A percentile compares a stretch with the other conserved stretches of the same genome.
Conservation (phyloP, 2,329 filamentous ascomycete genomes). For the Epichloe baconii region DNA sequence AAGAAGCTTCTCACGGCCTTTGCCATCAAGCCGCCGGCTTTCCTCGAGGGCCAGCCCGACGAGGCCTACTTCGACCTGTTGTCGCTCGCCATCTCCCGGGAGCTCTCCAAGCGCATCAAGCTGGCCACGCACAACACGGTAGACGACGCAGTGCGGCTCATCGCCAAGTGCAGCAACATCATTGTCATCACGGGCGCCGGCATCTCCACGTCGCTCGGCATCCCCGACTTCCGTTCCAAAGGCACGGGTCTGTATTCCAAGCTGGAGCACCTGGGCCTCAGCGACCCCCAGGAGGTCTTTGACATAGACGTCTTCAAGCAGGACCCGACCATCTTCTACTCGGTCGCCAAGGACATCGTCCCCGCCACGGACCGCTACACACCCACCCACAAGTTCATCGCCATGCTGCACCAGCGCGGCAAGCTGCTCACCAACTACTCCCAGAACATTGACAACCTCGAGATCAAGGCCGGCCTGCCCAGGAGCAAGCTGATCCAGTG, state of each 20-base stretch:
- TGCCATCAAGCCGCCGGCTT: slow-evolving; percentile 58
- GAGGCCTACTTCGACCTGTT: slow-evolving; percentile 64
- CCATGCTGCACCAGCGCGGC: slow-evolving; percentile 70
- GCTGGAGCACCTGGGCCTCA: slow-evolving; percentile 61
- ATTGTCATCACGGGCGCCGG: slow-evolving; percentile 90
- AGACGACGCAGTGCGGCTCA: slow-evolving; percentile 70
- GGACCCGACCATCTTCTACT: slow-evolving; percentile 84
- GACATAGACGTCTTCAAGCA: slow-evolving; percentile 78
- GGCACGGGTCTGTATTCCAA: slow-evolving; percentile 84
- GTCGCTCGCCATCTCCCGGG: slow-evolving; percentile 63
- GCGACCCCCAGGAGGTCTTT: slow-evolving; percentile 84
- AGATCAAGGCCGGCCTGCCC: slow-evolving; percentile 70
- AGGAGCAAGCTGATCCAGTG: slow-evolving; percentile 83
- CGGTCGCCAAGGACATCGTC: slow-evolving; percentile 79
- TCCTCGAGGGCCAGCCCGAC: slow-evolving; percentile 55
- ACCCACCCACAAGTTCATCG: slow-evolving; percentile 89
- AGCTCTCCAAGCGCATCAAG: slow-evolving; percentile 71
- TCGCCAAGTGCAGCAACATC: slow-evolving; percentile 67
- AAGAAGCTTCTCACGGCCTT: slow-evolving; percentile 83
- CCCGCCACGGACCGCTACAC: slow-evolving; percentile 70
- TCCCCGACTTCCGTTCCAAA: slow-evolving; percentile 93
- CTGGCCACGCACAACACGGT: slow-evolving; percentile 69
- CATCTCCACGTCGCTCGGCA: slow-evolving; percentile 91
- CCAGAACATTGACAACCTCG: slow-evolving; percentile 96
- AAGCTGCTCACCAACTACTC: slow-evolving; percentile 96